These are phyloP conservation scores for Fusarium protoensiforme DNA, from an alignment of 2,329 filamentous ascomycete species.

Conservation along the genomic window DNA sequence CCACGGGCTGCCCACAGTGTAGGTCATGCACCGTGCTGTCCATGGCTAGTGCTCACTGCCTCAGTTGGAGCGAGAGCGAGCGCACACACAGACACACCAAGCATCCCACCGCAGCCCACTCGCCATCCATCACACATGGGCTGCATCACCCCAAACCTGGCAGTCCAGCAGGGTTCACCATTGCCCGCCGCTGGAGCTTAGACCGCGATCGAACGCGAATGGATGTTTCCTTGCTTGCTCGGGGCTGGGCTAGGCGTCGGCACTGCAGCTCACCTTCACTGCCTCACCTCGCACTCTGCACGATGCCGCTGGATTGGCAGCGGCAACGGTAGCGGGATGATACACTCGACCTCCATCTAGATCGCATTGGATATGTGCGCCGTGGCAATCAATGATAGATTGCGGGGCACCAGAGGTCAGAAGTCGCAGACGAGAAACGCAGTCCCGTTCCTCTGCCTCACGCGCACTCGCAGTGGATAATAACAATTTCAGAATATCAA, in stretches of 20 bases:
- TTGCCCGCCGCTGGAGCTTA: conserved; percentile 8
- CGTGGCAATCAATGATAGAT: conserved; percentile 30
- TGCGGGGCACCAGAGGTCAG: conserved; percentile 31
- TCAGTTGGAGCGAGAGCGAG: conserved; percentile 11
- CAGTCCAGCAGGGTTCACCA: conserved; percentile 30
- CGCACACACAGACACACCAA: background rate
- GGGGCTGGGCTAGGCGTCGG: conserved; percentile 26
- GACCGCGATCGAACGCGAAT: conserved; percentile 18
- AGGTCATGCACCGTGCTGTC: conserved; percentile 31
- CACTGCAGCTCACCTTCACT: conserved; percentile 25
- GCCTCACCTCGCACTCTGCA: background rate
- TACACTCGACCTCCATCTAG: conserved; percentile 29
- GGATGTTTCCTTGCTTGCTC: conserved; percentile 2
- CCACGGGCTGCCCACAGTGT: conserved; percentile 14
- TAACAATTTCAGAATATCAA: conserved; percentile 44
- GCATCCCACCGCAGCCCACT: conserved; percentile 15
- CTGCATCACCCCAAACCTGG: conserved; percentile 14
- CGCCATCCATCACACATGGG: conserved; percentile 29
- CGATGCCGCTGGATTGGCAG: background rate
- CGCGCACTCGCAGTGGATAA: conserved; percentile 38
- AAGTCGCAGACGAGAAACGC: conserved; percentile 38
- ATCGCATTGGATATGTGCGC: conserved; percentile 16
- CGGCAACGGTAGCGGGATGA: conserved; percentile 10
- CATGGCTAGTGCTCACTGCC: conserved; percentile 40
- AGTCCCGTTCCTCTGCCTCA: conserved; percentile 24